Percentiles rank a stretch among this genome's conserved stretches.
These are phyloP conservation scores for Fonsecaea pedrosoi DNA, from an alignment of 2,329 filamentous ascomycete species.

Conservation along the genomic window DNA sequence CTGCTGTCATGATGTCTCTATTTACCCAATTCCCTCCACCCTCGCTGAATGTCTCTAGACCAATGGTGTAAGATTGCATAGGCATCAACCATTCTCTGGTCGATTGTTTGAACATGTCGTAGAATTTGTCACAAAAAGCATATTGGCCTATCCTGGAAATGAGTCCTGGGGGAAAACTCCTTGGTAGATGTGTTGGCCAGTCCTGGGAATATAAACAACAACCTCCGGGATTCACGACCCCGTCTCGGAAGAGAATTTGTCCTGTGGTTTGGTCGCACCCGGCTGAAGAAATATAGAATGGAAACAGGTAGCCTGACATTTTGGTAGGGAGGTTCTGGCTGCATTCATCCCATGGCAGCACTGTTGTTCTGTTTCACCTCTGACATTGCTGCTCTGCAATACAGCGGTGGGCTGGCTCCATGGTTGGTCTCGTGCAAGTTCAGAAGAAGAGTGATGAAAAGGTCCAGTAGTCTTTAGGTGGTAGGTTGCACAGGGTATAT, in stretches of 20 bases:
- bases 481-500: slow-evolving; percentile 25
- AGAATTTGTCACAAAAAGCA: slow-evolving; percentile 7
- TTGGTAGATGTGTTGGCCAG: slow-evolving; percentile 19
- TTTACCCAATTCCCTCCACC: slow-evolving; percentile 5
- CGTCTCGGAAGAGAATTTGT: slow-evolving; percentile 17
- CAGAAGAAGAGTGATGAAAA: slow-evolving; percentile 20
- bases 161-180: not conserved
- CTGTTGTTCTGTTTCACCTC: slow-evolving; percentile 26
- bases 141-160: slow-evolving; percentile 6
- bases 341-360: slow-evolving; percentile 7
- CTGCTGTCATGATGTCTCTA: slow-evolving; percentile 22
- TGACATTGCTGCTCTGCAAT: slow-evolving; percentile 8
- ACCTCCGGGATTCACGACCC: not conserved
- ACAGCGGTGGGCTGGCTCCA: slow-evolving; percentile 27
- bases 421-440: slow-evolving; percentile 18
- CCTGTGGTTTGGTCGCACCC: slow-evolving; percentile 25
- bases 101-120: not conserved
- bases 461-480: slow-evolving; percentile 3
- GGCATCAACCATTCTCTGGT: not conserved
- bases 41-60: not conserved
- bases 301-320: not conserved
- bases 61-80: not conserved
- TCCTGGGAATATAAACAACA: slow-evolving; percentile 19
- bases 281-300: not conserved
- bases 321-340: slow-evolving; percentile 3